A percentile compares a stretch with the other conserved stretches of the same genome.
Evolutionary conservation across 139 green algal genomes (phyloP).

Genomic region (Diplosphaera chodatii): DNA sequence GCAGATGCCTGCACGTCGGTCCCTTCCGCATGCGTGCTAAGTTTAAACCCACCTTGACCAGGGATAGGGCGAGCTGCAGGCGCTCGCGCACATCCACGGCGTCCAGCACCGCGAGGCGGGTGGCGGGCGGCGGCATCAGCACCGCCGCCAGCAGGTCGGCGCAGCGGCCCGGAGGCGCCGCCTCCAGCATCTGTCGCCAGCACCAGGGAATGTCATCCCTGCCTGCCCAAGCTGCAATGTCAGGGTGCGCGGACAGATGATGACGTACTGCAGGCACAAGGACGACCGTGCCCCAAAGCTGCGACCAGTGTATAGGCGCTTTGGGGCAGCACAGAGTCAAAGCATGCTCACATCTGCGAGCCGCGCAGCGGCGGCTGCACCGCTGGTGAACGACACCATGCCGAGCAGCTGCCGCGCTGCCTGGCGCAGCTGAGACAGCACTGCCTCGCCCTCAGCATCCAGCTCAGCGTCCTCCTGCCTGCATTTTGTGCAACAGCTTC

Average conservation of each 20-base stretch:
- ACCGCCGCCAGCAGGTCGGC: conserved; percentile 40
- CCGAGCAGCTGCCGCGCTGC: neutral
- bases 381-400: neutral
- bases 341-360: neutral
- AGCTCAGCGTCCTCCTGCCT: neutral
- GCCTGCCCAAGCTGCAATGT: too few relatives aligned
- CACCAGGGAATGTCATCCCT: too few relatives aligned
- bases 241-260: too few relatives aligned
- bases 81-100: conserved; percentile 15
- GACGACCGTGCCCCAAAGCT: too few relatives aligned
- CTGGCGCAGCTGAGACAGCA: neutral
- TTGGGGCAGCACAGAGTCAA: too few relatives aligned
- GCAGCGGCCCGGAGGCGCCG: conserved; percentile 22
- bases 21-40: too few relatives aligned
- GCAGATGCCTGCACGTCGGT: too few relatives aligned
- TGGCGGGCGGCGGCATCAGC: conserved; percentile 5
- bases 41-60: conserved; percentile 1
- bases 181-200: conserved; percentile 26
- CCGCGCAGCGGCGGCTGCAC: neutral
- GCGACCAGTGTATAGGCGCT: too few relatives aligned
- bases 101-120: conserved; percentile 25
- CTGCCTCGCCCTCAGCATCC: neutral
- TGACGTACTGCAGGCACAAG: too few relatives aligned
- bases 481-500: too few relatives aligned
- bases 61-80: conserved; percentile 10